A percentile compares a stretch with the other conserved stretches of the same genome.
Evolutionary conservation across 1,284 basidiomycete genomes (phyloP).

Genomic region (Athelia psychrophila): DNA sequence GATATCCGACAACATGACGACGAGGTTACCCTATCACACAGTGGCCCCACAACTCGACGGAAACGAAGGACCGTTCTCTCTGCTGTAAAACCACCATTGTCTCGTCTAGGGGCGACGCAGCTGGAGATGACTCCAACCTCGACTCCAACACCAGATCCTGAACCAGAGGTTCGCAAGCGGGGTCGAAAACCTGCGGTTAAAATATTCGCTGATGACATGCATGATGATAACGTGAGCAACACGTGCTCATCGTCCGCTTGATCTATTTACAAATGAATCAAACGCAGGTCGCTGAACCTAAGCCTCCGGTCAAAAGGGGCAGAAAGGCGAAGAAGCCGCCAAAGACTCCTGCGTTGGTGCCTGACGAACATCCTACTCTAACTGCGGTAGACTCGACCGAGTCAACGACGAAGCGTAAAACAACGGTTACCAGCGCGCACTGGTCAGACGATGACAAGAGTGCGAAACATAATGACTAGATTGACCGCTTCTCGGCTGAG

Average conservation of each 20-base stretch:
- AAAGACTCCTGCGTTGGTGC: conserved; percentile 12
- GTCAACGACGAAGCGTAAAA: conserved; percentile 31
- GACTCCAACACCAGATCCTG: conserved; percentile 70
- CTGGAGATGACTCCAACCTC: conserved; percentile 47
- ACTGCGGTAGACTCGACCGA: conserved; percentile 25
- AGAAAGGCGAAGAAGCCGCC: conserved; percentile 26
- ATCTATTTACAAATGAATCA: conserved; percentile 2
- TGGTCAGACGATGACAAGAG: conserved; percentile 65
- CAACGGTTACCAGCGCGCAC: conserved; percentile 24
- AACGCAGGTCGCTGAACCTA: conserved; percentile 16
- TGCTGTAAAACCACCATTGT: conserved; percentile 33
- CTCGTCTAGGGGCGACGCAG: conserved; percentile 31
- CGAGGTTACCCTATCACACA: conserved; percentile 44
- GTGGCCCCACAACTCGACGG: conserved; percentile 18
- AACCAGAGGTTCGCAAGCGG: conserved; percentile 39
- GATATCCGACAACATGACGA: conserved; percentile 78
- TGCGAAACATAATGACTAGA: conserved; percentile 23
- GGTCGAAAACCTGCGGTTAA: conserved; percentile 35
- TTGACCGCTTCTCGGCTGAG: conserved; percentile 10
- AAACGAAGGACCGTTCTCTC: conserved; percentile 25
- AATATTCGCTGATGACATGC: conserved; percentile 32
- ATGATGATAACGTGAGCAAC: conserved; percentile 29
- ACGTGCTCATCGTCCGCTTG: not conserved
- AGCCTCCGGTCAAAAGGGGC: conserved; percentile 25
- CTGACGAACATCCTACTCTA: conserved; percentile 19